Conservation (phyloP, 495 filamentous ascomycete genomes). For the Xylaria nigripes region DNA sequence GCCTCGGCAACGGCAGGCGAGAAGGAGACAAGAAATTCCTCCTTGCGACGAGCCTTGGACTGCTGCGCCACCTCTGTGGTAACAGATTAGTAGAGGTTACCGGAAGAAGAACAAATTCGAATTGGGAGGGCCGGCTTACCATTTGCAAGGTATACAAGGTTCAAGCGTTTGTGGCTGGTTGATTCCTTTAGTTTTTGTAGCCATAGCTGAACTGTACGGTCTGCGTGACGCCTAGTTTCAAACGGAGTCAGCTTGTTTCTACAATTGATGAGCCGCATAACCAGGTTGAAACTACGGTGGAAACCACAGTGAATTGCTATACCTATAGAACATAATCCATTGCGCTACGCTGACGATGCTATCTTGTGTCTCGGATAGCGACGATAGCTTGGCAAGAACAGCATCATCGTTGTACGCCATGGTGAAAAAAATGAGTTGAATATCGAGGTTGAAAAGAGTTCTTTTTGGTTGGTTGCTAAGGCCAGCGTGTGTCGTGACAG, state of each 20-base stretch:
- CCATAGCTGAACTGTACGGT: slow-evolving; percentile 83
- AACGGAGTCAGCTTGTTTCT: slow-evolving; percentile 3
- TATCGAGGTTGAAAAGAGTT: not conserved
- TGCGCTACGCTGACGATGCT: slow-evolving; percentile 90
- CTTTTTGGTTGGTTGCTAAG: not conserved
- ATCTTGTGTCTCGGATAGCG: slow-evolving; percentile 92
- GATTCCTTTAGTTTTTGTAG: slow-evolving; percentile 80
- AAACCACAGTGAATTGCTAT: slow-evolving; percentile 23
- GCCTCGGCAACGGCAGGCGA: slow-evolving; percentile 86
- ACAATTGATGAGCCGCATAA: not conserved
- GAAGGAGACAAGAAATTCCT: slow-evolving; percentile 87
- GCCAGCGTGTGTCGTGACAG: not conserved
- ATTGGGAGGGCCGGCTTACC: slow-evolving; percentile 42
- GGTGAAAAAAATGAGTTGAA: not conserved
- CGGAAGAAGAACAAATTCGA: not conserved
- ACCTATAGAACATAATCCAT: slow-evolving; percentile 99
- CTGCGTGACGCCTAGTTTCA: slow-evolving; percentile 67
- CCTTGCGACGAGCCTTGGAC: slow-evolving; percentile 79
- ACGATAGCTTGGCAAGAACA: slow-evolving; percentile 85
- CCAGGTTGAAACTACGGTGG: not conserved
- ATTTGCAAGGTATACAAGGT: slow-evolving; percentile 91
- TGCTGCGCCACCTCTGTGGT: slow-evolving; percentile 84
- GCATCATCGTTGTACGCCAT: slow-evolving; percentile 96
- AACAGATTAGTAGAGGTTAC: slow-evolving; percentile 10
- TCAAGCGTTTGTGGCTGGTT: slow-evolving; percentile 71